Evolutionary conservation across 805 yeast species (phyloP).

Genomic region (Metschnikowia cubensis): DNA sequence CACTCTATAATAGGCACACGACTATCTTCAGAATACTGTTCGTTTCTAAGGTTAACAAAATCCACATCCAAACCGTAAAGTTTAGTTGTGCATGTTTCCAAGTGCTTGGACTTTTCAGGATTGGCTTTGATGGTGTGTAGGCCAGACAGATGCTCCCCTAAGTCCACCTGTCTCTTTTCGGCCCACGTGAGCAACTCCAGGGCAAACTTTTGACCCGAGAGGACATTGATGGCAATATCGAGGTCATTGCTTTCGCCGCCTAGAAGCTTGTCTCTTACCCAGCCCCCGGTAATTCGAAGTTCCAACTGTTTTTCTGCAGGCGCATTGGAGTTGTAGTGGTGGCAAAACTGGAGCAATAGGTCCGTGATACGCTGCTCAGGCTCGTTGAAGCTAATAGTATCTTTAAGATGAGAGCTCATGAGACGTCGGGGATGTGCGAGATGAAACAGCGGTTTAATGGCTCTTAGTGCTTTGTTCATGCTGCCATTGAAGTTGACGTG

Average conservation of each 20-base stretch:
- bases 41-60: conserved; percentile 87
- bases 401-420: neutral
- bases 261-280: conserved; percentile 94
- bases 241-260: conserved; percentile 80
- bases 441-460: neutral
- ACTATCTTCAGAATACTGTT: conserved; percentile 76
- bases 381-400: conserved; percentile 30
- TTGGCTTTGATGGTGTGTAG: conserved; percentile 84
- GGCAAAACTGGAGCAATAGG: conserved; percentile 40
- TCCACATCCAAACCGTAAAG: conserved; percentile 83
- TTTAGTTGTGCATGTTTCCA: conserved; percentile 93
- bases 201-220: conserved; percentile 88
- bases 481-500: neutral
- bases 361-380: conserved; percentile 41
- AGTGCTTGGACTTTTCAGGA: conserved; percentile 93
- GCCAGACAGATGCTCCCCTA: conserved; percentile 27
- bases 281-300: conserved; percentile 90
- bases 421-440: neutral
- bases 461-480: conserved; percentile 1
- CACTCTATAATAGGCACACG: conserved; percentile 79
- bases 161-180: conserved; percentile 23
- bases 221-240: conserved; percentile 82
- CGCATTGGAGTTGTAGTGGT: conserved; percentile 27
- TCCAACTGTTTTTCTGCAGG: conserved; percentile 33
- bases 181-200: conserved; percentile 52